Conservation (phyloP, 2,329 filamentous ascomycete species). For the Hypoxylon sp. region DNA sequence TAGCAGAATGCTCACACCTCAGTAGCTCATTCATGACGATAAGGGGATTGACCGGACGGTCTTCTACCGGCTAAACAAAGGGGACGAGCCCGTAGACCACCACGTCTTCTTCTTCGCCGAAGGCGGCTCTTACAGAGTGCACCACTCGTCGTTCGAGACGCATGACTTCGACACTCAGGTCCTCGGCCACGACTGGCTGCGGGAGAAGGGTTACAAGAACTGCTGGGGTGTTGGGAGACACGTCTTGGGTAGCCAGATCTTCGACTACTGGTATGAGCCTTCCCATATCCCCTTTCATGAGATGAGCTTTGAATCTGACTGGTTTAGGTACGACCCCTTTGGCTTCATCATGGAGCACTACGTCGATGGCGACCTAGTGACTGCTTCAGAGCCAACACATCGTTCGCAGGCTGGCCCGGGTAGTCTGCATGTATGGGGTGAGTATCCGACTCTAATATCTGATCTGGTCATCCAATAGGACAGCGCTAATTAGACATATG, state of each 20-base stretch:
- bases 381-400: slow-evolving; percentile 66
- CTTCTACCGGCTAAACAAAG: slow-evolving; percentile 64
- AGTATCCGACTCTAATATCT: slow-evolving; percentile 16
- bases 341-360: slow-evolving; percentile 79
- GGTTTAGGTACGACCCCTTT: slow-evolving; percentile 71
- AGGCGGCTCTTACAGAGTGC: slow-evolving; percentile 68
- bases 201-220: slow-evolving; percentile 72
- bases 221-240: slow-evolving; percentile 82
- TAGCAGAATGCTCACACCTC: slow-evolving; percentile 17
- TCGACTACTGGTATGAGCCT: slow-evolving; percentile 77
- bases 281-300: background rate
- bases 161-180: slow-evolving; percentile 80
- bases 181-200: slow-evolving; percentile 78
- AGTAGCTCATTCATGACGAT: slow-evolving; percentile 59
- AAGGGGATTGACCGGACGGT: slow-evolving; percentile 58
- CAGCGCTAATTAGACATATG: slow-evolving; percentile 9
- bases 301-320: slow-evolving; percentile 20
- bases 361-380: slow-evolving; percentile 77
- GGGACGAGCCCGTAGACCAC: slow-evolving; percentile 64
- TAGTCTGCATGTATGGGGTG: slow-evolving; percentile 64
- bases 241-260: slow-evolving; percentile 79
- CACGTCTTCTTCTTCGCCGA: slow-evolving; percentile 68
- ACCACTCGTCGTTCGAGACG: slow-evolving; percentile 79
- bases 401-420: slow-evolving; percentile 59
- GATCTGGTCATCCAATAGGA: background rate